Evolutionary conservation across 202 grass and related monocot genomes (phyloP).

Genomic region (Cymbopogon flexuosus): DNA sequence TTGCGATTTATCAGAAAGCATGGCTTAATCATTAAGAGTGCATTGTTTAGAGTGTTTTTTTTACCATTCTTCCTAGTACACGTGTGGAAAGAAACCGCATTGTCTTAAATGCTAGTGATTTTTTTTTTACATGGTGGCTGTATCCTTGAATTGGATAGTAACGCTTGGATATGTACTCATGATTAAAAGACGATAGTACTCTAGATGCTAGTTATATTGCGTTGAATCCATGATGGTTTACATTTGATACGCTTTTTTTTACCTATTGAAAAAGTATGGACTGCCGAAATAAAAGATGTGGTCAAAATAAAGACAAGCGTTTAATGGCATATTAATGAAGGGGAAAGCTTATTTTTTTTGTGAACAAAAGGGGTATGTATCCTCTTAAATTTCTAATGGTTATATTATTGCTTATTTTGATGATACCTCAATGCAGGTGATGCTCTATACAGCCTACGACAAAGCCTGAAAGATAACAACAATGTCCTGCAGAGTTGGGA

Average conservation of each 20-base stretch:
- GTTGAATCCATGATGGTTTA: neutral
- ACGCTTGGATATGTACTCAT: neutral
- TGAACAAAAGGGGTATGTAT: too few species aligned
- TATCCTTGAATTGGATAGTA: neutral
- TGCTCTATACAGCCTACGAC: conserved; percentile 64
- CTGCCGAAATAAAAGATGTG: neutral
- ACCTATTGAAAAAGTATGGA: neutral
- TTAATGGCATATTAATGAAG: neutral
- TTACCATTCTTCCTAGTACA: neutral
- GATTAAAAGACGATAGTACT: neutral
- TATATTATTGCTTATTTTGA: conserved; percentile 26
- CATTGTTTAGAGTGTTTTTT: neutral
- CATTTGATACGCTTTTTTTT: neutral
- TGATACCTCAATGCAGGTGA: conserved; percentile 53
- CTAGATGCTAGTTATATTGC: neutral
- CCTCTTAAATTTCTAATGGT: conserved; percentile 8
- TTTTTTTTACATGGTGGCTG: neutral
- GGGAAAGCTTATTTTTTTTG: neutral
- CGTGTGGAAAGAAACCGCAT: neutral
- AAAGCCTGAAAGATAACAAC: conserved; percentile 64
- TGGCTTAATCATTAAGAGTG: neutral
- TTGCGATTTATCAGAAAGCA: neutral
- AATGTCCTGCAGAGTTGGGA: conserved; percentile 93
- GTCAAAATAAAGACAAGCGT: neutral
- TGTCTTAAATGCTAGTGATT: neutral